phyloP scores from a whole-genome alignment of 768 basidiomycete genomes.

The Leucosporidium creatinivorum region DNA sequence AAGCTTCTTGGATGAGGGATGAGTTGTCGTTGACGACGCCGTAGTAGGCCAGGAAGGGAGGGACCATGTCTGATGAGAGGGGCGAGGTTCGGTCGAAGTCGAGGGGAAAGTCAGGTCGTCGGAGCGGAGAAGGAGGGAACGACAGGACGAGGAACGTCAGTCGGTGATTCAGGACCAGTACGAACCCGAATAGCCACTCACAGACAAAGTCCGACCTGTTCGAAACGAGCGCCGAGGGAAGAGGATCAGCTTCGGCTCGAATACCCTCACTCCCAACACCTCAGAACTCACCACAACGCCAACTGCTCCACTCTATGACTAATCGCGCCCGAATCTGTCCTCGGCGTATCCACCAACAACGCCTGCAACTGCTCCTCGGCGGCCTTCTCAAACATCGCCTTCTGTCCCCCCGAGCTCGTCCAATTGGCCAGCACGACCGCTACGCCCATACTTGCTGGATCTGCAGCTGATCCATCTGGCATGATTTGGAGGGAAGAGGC shows the following conservation, averaged over 20 bases:
- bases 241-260: background rate
- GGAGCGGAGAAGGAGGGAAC: too few species aligned
- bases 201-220: slow-evolving; percentile 16
- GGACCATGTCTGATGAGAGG: slow-evolving; percentile 56
- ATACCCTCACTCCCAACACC: background rate
- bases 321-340: slow-evolving; percentile 66
- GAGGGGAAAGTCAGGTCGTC: too few species aligned
- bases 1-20: slow-evolving; percentile 57
- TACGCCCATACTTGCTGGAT: slow-evolving; percentile 15
- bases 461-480: slow-evolving; percentile 18
- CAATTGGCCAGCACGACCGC: slow-evolving; percentile 9
- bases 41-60: slow-evolving; percentile 79
- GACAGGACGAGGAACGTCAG: too few species aligned
- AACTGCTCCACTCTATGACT: slow-evolving; percentile 53
- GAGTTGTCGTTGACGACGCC: slow-evolving; percentile 54
- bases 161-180: background rate
- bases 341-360: slow-evolving; percentile 51
- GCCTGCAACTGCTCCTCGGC: slow-evolving; percentile 52
- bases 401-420: background rate
- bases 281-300: slow-evolving; percentile 11
- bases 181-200: background rate
- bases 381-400: background rate
- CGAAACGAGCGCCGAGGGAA: background rate
- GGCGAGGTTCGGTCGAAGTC: background rate
- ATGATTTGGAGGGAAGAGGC: slow-evolving; percentile 3